These are phyloP conservation scores for Cladobotryum protrusum DNA, from an alignment of 2,329 filamentous ascomycete species.

Conservation along the genomic window DNA sequence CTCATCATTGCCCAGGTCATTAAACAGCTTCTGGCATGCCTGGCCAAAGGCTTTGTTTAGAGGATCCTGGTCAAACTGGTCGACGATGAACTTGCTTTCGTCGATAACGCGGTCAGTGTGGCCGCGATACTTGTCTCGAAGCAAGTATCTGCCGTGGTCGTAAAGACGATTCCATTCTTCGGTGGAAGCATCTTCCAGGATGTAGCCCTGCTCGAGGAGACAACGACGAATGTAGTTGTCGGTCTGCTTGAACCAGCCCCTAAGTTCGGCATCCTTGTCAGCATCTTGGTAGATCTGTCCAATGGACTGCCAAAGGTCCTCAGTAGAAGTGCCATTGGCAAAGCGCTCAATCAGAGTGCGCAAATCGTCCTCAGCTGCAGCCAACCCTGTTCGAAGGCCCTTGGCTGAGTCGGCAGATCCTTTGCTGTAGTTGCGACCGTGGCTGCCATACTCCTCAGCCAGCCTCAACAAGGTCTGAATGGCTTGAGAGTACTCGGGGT, in stretches of 20 bases:
- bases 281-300: constrained; percentile 82
- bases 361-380: constrained; percentile 67
- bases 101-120: constrained; percentile 84
- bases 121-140: constrained; percentile 79
- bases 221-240: constrained; percentile 74
- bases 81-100: constrained; percentile 81
- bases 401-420: constrained; percentile 64
- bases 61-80: constrained; percentile 83
- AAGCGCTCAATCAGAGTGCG: constrained; percentile 88
- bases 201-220: constrained; percentile 83
- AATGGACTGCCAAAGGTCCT: constrained; percentile 80
- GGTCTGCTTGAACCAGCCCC: constrained; percentile 78
- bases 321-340: constrained; percentile 85
- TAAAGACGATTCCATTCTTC: constrained; percentile 79
- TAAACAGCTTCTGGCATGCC: constrained; percentile 78
- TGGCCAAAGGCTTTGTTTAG: constrained; percentile 77
- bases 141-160: constrained; percentile 77
- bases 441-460: constrained; percentile 76
- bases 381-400: constrained; percentile 63
- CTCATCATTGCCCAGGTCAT: constrained; percentile 76
- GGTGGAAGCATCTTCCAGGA: constrained; percentile 74
- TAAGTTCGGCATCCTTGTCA: constrained; percentile 78
- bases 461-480: constrained; percentile 79
- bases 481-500: constrained; percentile 89
- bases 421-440: constrained; percentile 59